phyloP scores from a whole-genome alignment of 2,329 filamentous ascomycete species.

The Cyphellophora attinorum region DNA sequence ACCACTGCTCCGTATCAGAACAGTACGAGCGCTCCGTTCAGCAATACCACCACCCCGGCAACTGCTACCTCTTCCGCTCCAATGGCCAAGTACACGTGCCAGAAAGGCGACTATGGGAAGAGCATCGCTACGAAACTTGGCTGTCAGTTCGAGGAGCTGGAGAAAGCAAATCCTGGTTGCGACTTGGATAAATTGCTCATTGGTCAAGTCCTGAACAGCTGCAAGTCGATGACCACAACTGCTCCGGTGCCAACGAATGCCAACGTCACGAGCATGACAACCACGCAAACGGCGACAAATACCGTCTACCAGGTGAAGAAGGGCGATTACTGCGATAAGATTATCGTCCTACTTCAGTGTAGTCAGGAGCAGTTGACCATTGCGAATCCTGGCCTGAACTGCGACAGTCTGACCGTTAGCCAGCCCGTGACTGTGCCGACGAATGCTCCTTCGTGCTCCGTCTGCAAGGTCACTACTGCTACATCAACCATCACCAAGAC shows the following conservation, averaged over 20 bases:
- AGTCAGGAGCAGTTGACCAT: background rate
- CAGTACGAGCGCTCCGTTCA: background rate
- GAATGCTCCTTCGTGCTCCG: background rate
- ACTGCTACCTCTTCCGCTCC: background rate
- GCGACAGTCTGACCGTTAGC: conserved; percentile 6
- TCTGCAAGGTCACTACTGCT: background rate
- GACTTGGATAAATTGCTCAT: conserved; percentile 12
- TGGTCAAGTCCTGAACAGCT: conserved; percentile 11
- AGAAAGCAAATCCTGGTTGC: conserved; percentile 10
- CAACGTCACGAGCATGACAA: background rate
- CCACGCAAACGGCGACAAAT: background rate
- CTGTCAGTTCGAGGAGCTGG: conserved; percentile 11
- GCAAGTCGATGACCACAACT: conserved; percentile 2
- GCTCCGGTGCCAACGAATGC: conserved; percentile 3
- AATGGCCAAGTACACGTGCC: background rate
- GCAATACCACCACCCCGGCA: conserved; percentile 3
- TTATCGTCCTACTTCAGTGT: conserved; percentile 6
- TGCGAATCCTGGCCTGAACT: background rate
- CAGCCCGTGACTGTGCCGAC: background rate
- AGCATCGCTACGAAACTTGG: conserved; percentile 10
- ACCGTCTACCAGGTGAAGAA: conserved; percentile 1
- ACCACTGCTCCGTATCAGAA: conserved; percentile 1
- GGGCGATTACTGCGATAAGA: conserved; percentile 4
- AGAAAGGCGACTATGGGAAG: conserved; percentile 9
- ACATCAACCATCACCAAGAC: background rate